Percentiles rank a stretch among this genome's conserved stretches.
phyloP scores from a whole-genome alignment of 2,329 filamentous ascomycete genomes.

The Claviceps purpurea region DNA sequence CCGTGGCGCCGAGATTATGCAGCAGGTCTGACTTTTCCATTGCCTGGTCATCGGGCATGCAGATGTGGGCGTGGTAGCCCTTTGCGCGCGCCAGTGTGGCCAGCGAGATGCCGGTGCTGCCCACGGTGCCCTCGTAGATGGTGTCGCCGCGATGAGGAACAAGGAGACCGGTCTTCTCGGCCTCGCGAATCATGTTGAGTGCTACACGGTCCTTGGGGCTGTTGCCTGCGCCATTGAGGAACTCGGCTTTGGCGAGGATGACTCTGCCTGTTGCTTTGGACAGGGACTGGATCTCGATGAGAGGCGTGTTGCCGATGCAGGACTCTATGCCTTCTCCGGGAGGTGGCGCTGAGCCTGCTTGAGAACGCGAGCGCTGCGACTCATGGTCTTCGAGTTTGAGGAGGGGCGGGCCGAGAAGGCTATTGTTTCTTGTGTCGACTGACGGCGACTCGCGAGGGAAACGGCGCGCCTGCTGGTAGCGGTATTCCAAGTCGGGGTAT shows the following conservation, averaged over 20 bases:
- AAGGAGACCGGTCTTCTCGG: constrained; percentile 65
- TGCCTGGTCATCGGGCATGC: constrained; percentile 89
- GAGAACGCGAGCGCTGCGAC: constrained; percentile 9
- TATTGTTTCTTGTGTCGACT: constrained; percentile 24
- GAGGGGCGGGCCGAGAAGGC: constrained; percentile 31
- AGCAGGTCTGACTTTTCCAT: constrained; percentile 82
- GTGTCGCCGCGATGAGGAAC: constrained; percentile 75
- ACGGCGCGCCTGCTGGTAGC: constrained; percentile 37
- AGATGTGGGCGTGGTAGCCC: constrained; percentile 89
- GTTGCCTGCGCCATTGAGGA: constrained; percentile 86
- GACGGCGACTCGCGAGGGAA: constrained; percentile 1
- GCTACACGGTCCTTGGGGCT: constrained; percentile 94
- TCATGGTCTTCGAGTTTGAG: constrained; percentile 45
- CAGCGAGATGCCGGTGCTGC: constrained; percentile 89
- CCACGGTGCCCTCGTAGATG: constrained; percentile 94
- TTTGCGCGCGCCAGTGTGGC: constrained; percentile 76
- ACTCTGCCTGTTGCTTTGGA: constrained; percentile 77
- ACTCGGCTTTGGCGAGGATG: constrained; percentile 90
- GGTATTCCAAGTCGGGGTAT: constrained; percentile 58
- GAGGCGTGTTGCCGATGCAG: constrained; percentile 84
- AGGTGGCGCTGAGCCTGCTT: background rate
- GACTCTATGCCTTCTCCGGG: constrained; percentile 65
- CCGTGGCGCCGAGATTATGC: constrained; percentile 77
- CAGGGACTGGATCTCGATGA: constrained; percentile 74
- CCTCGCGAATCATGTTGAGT: constrained; percentile 71